These are phyloP conservation scores for Fusarium sp. DNA, from an alignment of 2,329 filamentous ascomycete species.

Conservation along the genomic window DNA sequence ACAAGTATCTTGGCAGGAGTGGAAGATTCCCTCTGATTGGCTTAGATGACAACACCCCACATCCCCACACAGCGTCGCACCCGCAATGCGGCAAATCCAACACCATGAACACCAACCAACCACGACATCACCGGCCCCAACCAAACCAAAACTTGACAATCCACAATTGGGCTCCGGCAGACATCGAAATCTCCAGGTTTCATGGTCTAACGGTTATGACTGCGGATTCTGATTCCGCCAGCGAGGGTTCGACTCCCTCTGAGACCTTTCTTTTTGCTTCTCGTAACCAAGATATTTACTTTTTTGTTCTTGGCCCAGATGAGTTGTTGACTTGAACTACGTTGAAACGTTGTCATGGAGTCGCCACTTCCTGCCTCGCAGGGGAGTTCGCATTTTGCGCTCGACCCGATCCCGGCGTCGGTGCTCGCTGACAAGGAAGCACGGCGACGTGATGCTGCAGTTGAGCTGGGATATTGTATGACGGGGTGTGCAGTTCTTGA, in stretches of 20 bases:
- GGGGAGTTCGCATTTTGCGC: conserved; percentile 58
- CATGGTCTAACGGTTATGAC: conserved; percentile 1
- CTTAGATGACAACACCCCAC: not conserved
- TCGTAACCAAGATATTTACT: not conserved
- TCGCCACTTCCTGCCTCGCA: conserved; percentile 48
- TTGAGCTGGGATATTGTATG: conserved; percentile 46
- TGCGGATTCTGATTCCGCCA: conserved; percentile 1
- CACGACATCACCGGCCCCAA: not conserved
- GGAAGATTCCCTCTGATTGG: not conserved
- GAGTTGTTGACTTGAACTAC: not conserved
- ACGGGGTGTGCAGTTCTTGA: conserved; percentile 65
- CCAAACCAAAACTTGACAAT: not conserved
- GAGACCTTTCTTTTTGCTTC: not conserved
- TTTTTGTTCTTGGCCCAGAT: not conserved
- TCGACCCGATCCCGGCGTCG: conserved; percentile 59
- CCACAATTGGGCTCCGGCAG: not conserved
- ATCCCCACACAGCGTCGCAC: not conserved
- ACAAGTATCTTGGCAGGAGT: not conserved
- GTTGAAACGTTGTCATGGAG: conserved; percentile 1
- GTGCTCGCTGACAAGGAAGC: conserved; percentile 55
- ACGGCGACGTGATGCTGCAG: conserved; percentile 48
- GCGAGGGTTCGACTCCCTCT: not conserved
- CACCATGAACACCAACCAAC: not conserved
- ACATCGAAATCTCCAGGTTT: not conserved
- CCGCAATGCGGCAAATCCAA: not conserved